These are phyloP conservation scores for Schoenoplectus triqueter DNA, from an alignment of 202 grass and related monocot species.

Conservation along the genomic window DNA sequence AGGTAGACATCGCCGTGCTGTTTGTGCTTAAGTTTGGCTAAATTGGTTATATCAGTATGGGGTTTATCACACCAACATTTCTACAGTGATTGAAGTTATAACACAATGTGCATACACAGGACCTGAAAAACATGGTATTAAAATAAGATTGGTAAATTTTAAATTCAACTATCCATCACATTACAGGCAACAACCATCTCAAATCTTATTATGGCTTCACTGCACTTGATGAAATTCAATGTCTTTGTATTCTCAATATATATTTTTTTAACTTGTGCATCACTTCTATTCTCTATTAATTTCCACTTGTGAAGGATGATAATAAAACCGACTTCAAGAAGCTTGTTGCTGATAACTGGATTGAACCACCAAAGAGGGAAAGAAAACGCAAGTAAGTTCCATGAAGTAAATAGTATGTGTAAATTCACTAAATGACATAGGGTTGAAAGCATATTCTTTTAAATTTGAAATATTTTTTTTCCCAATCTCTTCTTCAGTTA, in stretches of 20 bases:
- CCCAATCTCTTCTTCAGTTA: slow-evolving; percentile 39
- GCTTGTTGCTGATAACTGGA: slow-evolving; percentile 59
- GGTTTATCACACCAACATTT: slow-evolving; percentile 1
- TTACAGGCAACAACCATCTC: background rate
- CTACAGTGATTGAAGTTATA: background rate
- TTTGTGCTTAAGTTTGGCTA: slow-evolving; percentile 20
- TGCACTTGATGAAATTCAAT: slow-evolving; percentile 36
- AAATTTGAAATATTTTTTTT: background rate
- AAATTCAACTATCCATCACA: background rate
- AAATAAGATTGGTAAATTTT: slow-evolving; percentile 36
- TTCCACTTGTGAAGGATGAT: slow-evolving; percentile 51
- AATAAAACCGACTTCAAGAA: slow-evolving; percentile 64
- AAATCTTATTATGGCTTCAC: background rate
- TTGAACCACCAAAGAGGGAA: slow-evolving; percentile 58
- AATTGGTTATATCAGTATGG: background rate
- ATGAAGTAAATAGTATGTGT: slow-evolving; percentile 18
- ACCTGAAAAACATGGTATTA: background rate
- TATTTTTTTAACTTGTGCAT: background rate
- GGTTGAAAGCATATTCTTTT: slow-evolving; percentile 4
- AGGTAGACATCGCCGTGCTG: slow-evolving; percentile 37
- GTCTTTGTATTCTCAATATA: slow-evolving; percentile 2
- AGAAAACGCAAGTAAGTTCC: slow-evolving; percentile 60
- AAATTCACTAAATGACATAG: background rate
- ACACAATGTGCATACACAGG: background rate
- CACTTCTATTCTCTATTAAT: background rate